A percentile compares a stretch with the other conserved stretches of the same genome.
These are phyloP conservation scores for Croton setiger DNA, from an alignment of 441 rosid species.

Conservation along the genomic window DNA sequence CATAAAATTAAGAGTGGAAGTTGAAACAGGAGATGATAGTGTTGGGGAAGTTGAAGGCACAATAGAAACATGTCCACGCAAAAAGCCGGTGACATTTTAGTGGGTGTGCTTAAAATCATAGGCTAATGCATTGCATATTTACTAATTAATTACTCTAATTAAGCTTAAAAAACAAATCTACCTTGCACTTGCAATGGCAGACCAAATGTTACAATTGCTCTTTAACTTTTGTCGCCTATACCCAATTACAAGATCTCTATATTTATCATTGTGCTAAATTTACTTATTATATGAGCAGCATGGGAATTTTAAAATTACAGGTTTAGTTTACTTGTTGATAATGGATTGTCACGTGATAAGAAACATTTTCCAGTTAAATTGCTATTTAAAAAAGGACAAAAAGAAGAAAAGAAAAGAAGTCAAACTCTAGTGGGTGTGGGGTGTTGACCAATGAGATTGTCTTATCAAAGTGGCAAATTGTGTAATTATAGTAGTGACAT, in stretches of 20 bases:
- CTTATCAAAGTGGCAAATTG: not conserved
- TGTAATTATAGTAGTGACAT: not conserved
- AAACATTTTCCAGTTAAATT: too few species aligned
- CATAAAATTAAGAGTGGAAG: not conserved
- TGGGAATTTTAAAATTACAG: not conserved
- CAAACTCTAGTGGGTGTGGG: not conserved
- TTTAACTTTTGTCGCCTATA: conserved; percentile 3
- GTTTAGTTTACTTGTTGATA: too few species aligned
- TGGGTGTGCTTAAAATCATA: conserved; percentile 27
- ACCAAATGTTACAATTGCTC: not conserved
- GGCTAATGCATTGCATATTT: conserved; percentile 26
- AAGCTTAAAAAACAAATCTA: not conserved
- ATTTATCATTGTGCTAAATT: not conserved
- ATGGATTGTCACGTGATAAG: not conserved
- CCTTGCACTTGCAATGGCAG: conserved; percentile 3
- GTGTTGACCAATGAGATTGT: not conserved
- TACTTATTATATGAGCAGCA: not conserved
- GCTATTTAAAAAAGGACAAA: too few species aligned
- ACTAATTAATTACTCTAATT: not conserved
- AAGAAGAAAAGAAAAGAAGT: not conserved
- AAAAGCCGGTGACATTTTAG: conserved; percentile 20
- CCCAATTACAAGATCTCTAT: not conserved
- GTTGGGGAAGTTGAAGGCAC: conserved; percentile 22
- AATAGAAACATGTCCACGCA: conserved; percentile 21
- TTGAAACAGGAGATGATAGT: conserved; percentile 7